Evolutionary conservation across 306 rosid genomes (phyloP), one percentile per base, ranked within the genome.

Genomic region (Dalbergia cochinchinensis): DNA sequence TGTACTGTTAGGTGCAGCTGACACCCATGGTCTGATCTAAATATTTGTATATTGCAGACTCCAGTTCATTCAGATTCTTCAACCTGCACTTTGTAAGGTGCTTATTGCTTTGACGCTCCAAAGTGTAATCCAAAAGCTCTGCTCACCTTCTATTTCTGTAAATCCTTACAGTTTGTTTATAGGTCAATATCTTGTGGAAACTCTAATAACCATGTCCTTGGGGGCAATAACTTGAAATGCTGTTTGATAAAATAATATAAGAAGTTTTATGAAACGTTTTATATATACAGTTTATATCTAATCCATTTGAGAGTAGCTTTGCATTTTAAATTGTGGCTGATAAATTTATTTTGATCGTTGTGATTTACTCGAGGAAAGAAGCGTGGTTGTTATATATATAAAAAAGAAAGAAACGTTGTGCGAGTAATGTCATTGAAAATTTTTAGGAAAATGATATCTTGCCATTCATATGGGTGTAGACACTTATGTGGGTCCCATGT

Each of bases 11-110:
- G n/a, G n/a, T n/a, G n/a, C n/a, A n/a, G 18, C 51, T n/a, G 53
- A 71, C 22, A 15, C 9, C 34, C 64, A 6, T 31, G 39, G 13
- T 81, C 35, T 31, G 63, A 33, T 26, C 51, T 55, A 13, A 54
- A 50, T 0, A 19, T 76, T 76, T 14, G 35, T 51, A 37, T 57
- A 55, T 61, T 60, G 77, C 82, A 53, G 63, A 33, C 45, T 34
- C 58, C 31, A 42, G 73, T 76, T 54, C 48, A 45, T 64, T 60
- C 66, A 57, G 45, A 55, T 72, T 57, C 76, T 39, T 51, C 55
- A 11, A 44, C 54, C 73, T 63, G 31, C 74, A 39, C 35, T 60
- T 60, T 8, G 0, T 60, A 48, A 58, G 71, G 62, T 63, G 18
- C 47, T 19, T 37, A 51, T 16, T 48, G 4, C 54, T 37, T 19